A percentile compares a stretch with the other conserved stretches of the same genome.
Conservation (phyloP, 1,139 yeast genomes). For the Diutina rugosa region DNA sequence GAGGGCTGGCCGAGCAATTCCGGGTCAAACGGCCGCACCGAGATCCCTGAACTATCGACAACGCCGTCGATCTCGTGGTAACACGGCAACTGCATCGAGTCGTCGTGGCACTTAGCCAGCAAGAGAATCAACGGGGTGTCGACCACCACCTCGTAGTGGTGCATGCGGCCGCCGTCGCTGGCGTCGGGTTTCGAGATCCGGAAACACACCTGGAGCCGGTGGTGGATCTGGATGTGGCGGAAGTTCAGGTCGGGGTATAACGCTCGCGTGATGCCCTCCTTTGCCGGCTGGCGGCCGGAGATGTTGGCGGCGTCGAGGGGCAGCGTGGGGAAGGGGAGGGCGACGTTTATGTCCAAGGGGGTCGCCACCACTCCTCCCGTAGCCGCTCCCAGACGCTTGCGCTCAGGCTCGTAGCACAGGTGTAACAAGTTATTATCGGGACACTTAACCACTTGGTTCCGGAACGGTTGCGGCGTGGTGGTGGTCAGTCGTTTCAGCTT, state of each 20-base stretch:
- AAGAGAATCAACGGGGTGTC: constrained; percentile 73
- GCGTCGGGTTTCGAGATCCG: constrained; percentile 55
- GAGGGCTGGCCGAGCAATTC: constrained; percentile 5
- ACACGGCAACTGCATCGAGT: constrained; percentile 57
- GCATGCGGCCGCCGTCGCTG: constrained; percentile 45
- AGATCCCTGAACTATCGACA: not conserved
- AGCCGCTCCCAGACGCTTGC: constrained; percentile 6
- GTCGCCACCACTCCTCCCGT: constrained; percentile 24
- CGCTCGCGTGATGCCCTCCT: constrained; percentile 23
- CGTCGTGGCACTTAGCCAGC: constrained; percentile 60
- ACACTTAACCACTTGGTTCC: constrained; percentile 49
- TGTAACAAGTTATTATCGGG: constrained; percentile 48
- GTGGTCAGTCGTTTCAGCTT: constrained; percentile 24
- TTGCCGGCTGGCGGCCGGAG: constrained; percentile 11
- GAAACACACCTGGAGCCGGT: constrained; percentile 67
- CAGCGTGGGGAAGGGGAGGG: constrained; percentile 34
- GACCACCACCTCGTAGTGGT: constrained; percentile 80
- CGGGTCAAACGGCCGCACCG: not conserved
- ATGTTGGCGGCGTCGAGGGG: constrained; percentile 12
- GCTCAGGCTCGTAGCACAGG: constrained; percentile 34
- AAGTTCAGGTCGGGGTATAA: constrained; percentile 61
- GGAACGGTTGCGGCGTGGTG: constrained; percentile 32
- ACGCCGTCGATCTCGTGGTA: constrained; percentile 26
- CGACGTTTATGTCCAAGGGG: constrained; percentile 32
- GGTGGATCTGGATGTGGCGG: constrained; percentile 58